Base-by-base conservation (phyloP, 768 basidiomycete genomes). In the Trametes cinnabarina region DNA sequence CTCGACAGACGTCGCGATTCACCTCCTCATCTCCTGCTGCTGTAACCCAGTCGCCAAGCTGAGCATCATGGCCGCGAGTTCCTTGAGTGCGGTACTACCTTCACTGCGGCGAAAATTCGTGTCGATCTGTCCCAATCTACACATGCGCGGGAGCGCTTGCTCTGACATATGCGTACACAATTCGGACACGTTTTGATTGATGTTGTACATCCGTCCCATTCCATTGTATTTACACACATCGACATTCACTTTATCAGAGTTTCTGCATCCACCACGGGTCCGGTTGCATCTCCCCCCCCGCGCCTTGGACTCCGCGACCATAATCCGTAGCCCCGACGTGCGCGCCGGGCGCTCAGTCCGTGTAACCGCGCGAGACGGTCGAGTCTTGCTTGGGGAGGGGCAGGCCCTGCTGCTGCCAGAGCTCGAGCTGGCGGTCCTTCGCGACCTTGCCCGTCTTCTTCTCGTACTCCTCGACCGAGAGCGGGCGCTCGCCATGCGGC, bases 401-500 rank as follows among this genome's bases (percentile, higher is more conserved):
- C 28, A 86, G 62, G 3, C 88, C 90, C 60, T 85, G 79, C 66
- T 84, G 77, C 69, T 79, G 84, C 84, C 85, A 90, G 53, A 89
- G 75, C 66, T 87, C 89, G 35, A 84, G 65, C 69, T 88, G 84
- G 56, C 88, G 79, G 71, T 93, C 90, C 62, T 85, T 86, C 0
- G 90, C 88, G 47, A 76, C 69, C 68, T 86, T 86, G 14, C 90
- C 89, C 1, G 80, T 84, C 63, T 76, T 65, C 42, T 68, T 69
- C 69, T 86, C 84, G 68, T 90, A 92, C 43, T 83, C 87, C 42
- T 75, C 82, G 19, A 92, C 92, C 0, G 86, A 89, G n/a, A 77
- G 77, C 1, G 91, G 92, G 60, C 79, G 81, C 69, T 92, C 89
- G 12, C 84, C 92, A 61, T 88, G 89, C 51, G 91, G 92, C 2